These are phyloP conservation scores for Acer yangbiense DNA, from an alignment of 345 rosid species.

Conservation along the genomic window DNA sequence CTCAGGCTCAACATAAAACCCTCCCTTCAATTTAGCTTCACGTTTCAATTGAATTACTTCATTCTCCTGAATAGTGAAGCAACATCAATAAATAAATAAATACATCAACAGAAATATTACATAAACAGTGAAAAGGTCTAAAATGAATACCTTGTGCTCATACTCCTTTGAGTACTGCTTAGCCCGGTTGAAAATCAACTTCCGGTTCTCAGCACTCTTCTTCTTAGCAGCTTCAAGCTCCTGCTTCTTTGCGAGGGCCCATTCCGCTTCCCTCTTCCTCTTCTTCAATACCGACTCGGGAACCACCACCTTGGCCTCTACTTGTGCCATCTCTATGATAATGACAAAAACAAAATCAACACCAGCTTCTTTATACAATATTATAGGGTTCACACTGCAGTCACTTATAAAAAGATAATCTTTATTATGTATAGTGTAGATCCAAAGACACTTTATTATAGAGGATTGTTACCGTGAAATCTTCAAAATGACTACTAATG, in stretches of 20 bases:
- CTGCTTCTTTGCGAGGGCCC: slow-evolving; percentile 56
- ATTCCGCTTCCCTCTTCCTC: slow-evolving; percentile 64
- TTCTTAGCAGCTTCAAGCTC: slow-evolving; percentile 43
- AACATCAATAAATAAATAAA: not conserved
- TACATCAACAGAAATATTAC: not conserved
- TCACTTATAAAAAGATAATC: too few relatives aligned
- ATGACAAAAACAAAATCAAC: not conserved
- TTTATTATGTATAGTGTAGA: too few relatives aligned
- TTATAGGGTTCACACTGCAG: too few relatives aligned
- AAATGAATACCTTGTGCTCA: slow-evolving; percentile 40
- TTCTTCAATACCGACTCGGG: slow-evolving; percentile 78
- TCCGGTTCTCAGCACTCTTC: slow-evolving; percentile 49
- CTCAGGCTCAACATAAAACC: slow-evolving; percentile 75
- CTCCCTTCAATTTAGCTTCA: slow-evolving; percentile 75
- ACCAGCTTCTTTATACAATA: not conserved
- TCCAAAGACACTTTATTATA: too few relatives aligned
- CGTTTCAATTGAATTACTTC: slow-evolving; percentile 60
- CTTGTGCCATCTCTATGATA: slow-evolving; percentile 45
- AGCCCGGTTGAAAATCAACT: slow-evolving; percentile 52
- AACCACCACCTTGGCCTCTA: slow-evolving; percentile 44
- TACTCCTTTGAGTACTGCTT: slow-evolving; percentile 57
- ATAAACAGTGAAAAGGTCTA: not conserved
- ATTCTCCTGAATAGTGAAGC: slow-evolving; percentile 39
- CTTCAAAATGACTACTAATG: too few relatives aligned
- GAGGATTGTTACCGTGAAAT: too few relatives aligned